phyloP scores from a whole-genome alignment of 2,329 filamentous ascomycete genomes.

The Calonectria pseudoreteaudii region DNA sequence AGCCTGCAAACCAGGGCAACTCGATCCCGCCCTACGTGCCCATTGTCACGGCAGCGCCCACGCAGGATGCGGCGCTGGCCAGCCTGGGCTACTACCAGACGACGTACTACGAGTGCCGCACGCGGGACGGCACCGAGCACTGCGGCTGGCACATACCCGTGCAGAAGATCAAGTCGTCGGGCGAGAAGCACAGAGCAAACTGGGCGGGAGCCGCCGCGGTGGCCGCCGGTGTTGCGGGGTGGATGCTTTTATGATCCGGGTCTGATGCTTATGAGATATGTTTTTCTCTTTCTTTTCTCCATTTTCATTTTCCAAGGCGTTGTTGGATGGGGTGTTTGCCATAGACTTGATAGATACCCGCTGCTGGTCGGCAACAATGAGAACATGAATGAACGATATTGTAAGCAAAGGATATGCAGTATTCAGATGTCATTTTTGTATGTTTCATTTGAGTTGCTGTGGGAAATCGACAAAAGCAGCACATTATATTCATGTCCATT shows the following conservation, averaged over 20 bases:
- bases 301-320: no score
- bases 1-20: conserved; percentile 28
- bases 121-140: conserved; percentile 44
- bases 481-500: no score
- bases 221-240: conserved; percentile 36
- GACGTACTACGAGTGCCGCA: conserved; percentile 50
- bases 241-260: conserved; percentile 22
- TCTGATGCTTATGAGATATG: no score
- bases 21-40: conserved; percentile 41
- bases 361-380: conserved; percentile 20
- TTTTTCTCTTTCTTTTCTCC: no score
- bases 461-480: no score
- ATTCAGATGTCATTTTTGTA: no score
- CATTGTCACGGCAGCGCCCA: conserved; percentile 48
- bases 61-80: conserved; percentile 44
- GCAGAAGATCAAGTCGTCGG: conserved; percentile 39
- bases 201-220: conserved; percentile 32
- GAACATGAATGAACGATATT: conserved; percentile 2
- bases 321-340: background rate
- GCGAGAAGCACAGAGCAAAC: conserved; percentile 34
- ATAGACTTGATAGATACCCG: conserved; percentile 24
- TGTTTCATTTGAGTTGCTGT: no score
- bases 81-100: conserved; percentile 48
- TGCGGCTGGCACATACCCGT: conserved; percentile 53
- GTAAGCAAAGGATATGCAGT: no score